Conservation (phyloP, 225 moss, liverwort and hornwort species). For the Climacium dendroides region DNA sequence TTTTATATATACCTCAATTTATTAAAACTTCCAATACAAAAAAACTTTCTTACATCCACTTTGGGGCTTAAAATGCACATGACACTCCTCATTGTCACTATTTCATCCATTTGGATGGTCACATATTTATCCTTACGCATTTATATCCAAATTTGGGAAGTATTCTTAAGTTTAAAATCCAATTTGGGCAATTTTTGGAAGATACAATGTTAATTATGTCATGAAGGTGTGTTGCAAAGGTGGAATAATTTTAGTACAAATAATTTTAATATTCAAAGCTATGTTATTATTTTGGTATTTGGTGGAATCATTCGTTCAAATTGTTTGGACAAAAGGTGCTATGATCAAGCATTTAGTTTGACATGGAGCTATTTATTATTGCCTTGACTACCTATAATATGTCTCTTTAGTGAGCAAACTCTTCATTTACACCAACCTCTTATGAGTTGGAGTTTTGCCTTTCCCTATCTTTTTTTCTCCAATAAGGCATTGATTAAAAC, state of each 20-base stretch:
- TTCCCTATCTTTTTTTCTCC: accelerated
- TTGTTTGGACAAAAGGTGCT: not conserved
- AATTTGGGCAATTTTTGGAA: not conserved
- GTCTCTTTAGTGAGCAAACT: not conserved
- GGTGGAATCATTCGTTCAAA: not conserved
- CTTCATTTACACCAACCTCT: not conserved
- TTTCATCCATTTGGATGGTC: not conserved
- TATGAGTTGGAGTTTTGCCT: accelerated
- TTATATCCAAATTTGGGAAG: not conserved
- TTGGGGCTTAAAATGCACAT: not conserved
- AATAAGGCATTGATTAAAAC: accelerated
- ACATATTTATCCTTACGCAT: not conserved
- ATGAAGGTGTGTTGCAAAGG: not conserved
- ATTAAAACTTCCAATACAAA: not conserved
- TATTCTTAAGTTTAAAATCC: not conserved
- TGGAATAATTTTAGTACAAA: not conserved
- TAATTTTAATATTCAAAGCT: not conserved
- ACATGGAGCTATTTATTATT: not conserved
- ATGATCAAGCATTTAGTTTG: not conserved
- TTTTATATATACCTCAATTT: not conserved
- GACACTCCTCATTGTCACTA: not conserved
- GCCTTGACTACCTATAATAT: not conserved
- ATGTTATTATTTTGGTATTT: accelerated
- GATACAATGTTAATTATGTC: accelerated
- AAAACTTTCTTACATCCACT: accelerated